phyloP scores from a whole-genome alignment of 768 basidiomycete genomes.

The Phanerochaete carnosa region DNA sequence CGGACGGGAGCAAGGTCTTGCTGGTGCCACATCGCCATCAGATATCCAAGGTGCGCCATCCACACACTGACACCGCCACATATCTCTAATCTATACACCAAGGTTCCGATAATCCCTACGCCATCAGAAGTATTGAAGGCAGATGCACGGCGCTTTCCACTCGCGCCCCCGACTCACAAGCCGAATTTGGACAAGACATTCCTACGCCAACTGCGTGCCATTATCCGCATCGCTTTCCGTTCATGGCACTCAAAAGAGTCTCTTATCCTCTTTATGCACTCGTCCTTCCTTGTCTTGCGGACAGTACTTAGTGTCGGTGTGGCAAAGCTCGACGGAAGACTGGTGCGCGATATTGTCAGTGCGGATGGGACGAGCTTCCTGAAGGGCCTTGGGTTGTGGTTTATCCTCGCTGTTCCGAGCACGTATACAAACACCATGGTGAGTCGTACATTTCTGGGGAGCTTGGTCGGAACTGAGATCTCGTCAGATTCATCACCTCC shows the following conservation, averaged over 20 bases:
- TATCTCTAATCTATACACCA: neutral
- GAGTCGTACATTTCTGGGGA: constrained; percentile 8
- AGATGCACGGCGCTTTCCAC: constrained; percentile 62
- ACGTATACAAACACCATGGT: constrained; percentile 97
- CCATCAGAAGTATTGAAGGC: constrained; percentile 43
- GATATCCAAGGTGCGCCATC: constrained; percentile 53
- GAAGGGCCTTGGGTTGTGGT: constrained; percentile 83
- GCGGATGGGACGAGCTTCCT: constrained; percentile 85
- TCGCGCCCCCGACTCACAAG: constrained; percentile 44
- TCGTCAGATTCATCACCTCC: constrained; percentile 78
- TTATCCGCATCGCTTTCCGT: constrained; percentile 72
- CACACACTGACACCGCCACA: neutral
- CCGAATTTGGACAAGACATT: constrained; percentile 70
- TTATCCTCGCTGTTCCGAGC: constrained; percentile 84
- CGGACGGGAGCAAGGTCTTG: constrained; percentile 59
- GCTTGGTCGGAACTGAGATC: neutral
- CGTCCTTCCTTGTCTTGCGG: constrained; percentile 78
- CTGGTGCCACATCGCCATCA: constrained; percentile 63
- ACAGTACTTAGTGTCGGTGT: constrained; percentile 88
- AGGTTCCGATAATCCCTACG: constrained; percentile 49
- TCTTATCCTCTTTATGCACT: constrained; percentile 71
- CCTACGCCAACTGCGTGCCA: constrained; percentile 67
- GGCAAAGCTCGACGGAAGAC: constrained; percentile 83
- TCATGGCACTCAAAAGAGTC: constrained; percentile 65
- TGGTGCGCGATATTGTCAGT: constrained; percentile 85